Evolutionary conservation across 257 asterid species (phyloP).

Genomic region (Solanum etuberosum): DNA sequence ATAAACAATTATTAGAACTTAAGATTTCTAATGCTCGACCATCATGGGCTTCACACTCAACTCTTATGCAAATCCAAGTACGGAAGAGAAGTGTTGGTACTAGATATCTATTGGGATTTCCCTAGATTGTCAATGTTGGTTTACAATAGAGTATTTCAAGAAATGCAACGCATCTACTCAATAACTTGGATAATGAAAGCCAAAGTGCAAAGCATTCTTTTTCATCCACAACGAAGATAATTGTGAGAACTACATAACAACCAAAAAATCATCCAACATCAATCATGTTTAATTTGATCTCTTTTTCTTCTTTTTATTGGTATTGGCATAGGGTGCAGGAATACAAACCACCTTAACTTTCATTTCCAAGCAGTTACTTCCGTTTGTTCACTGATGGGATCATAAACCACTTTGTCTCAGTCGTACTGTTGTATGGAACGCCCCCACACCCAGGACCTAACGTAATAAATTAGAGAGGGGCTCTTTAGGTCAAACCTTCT

Average conservation of each 20-base stretch:
- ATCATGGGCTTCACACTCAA: neutral
- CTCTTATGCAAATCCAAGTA: neutral
- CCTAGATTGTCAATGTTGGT: neutral
- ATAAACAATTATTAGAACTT: neutral
- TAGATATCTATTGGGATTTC: neutral
- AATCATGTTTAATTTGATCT: neutral
- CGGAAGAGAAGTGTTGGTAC: neutral
- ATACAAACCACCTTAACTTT: neutral
- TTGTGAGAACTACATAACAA: neutral
- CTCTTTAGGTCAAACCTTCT: neutral
- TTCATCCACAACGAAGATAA: neutral
- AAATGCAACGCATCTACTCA: neutral
- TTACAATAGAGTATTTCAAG: neutral
- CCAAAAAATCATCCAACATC: neutral
- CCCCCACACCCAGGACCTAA: neutral
- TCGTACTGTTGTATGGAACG: neutral
- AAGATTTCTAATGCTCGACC: neutral
- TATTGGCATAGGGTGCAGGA: neutral
- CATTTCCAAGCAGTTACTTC: neutral
- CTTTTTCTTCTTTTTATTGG: neutral
- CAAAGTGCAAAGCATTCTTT: neutral
- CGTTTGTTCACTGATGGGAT: neutral
- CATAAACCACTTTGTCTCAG: neutral
- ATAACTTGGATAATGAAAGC: neutral
- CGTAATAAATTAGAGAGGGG: neutral